These are phyloP conservation scores for Closterium sp. DNA, from an alignment of 139 green algal genomes.

Conservation along the genomic window DNA sequence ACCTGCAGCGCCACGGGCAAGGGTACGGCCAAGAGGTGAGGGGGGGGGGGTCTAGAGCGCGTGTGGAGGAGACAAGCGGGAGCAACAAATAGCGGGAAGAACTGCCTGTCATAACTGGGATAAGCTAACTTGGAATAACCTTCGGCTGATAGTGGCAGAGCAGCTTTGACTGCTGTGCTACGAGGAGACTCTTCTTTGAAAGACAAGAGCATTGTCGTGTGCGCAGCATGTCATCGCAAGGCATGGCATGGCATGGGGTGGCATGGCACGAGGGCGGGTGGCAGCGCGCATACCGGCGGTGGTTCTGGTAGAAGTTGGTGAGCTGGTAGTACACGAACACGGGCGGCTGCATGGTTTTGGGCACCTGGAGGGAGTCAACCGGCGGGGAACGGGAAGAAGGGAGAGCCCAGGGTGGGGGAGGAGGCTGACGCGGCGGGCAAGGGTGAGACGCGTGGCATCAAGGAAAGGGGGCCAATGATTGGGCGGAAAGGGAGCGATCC, in stretches of 20 bases:
- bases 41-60: neutral
- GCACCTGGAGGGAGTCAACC: constrained; percentile 30
- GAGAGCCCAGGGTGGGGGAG: neutral
- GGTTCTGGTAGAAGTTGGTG: constrained; percentile 87
- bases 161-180: neutral
- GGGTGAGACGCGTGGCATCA: neutral
- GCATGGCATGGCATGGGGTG: neutral
- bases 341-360: constrained; percentile 59
- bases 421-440: neutral
- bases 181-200: neutral
- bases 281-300: constrained; percentile 59
- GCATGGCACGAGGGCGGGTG: neutral
- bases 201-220: no score
- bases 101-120: neutral
- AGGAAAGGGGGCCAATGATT: neutral
- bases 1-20: constrained; percentile 18
- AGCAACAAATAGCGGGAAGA: neutral
- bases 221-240: neutral
- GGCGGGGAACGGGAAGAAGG: neutral
- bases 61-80: neutral
- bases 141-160: neutral
- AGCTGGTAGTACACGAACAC: constrained; percentile 93
- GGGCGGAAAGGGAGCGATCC: no score
- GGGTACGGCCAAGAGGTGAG: neutral
- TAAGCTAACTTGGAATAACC: neutral